Base-by-base conservation (phyloP, 1,139 yeast species). In the Blastobotrys aristatus region DNA sequence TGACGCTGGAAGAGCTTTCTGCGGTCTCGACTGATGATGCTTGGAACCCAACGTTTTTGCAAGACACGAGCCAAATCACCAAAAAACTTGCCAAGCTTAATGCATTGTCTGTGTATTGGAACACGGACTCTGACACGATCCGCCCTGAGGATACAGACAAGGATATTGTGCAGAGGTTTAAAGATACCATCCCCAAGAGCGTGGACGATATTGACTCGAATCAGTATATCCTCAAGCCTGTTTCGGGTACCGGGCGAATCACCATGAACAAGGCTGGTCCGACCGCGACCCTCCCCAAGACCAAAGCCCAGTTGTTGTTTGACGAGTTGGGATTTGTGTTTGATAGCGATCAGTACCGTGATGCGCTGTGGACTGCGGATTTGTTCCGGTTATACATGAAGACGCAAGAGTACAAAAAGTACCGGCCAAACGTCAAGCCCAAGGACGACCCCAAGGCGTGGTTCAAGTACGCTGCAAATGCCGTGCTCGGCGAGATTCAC, bases 31-130 rank as follows among this genome's bases (percentile, higher is more conserved):
- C 97, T 0, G 92, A 90, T 64, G 81, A 77, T 27, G 70, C 77
- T 32, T 94, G 98, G 98, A 68, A 74, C 18, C 95, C 96, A 1
- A 82, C 84, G 22, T 92, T 92, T 63, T 84, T 92, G 36, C 78
- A 92, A 5, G 81, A 84, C 30, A 74, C 87, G 2, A 80, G 81
- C 33, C 65, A 73, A 11, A 72, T 83, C 45, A 81, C 97, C 0
- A 79, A 87, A 58, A 94, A 94, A 62, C 71, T 94, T 44, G 70
- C 92, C 34, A 84, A 86, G 0, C 73, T 94, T 54, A 80, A 83
- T 51, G 79, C 88, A 5, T 71, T 94, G 40, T 80, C 95, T 41
- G 71, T 84, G 43, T 94, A 94, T 60, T 87, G 95, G 92, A 85
- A 88, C 62, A 86, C 96, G 0, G 82, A 83, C 29, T 68, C 82